phyloP scores from a whole-genome alignment of 1,284 basidiomycete species.

The Moesziomyces globuligerus region DNA sequence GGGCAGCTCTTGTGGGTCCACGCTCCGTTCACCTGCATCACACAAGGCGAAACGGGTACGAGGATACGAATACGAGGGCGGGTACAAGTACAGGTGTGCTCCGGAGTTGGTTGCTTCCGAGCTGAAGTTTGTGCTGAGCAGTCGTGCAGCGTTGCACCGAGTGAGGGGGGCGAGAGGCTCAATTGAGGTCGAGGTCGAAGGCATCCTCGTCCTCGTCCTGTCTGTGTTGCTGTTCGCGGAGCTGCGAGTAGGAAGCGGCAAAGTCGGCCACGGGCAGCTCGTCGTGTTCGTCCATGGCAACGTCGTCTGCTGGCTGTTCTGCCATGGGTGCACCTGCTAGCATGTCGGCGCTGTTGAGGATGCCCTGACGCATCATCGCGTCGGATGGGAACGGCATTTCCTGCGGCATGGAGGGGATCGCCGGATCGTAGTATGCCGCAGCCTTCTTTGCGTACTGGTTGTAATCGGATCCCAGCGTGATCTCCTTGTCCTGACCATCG shows the following conservation, averaged over 20 bases:
- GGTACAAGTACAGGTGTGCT: constrained; percentile 1
- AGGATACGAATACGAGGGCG: neutral
- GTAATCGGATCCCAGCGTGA: constrained; percentile 48
- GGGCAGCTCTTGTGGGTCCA: no score
- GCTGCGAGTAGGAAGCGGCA: constrained; percentile 27
- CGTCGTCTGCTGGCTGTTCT: constrained; percentile 17
- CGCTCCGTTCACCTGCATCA: no score
- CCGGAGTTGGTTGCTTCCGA: no score
- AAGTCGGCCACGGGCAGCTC: constrained; percentile 23
- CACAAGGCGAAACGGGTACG: neutral
- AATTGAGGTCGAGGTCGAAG: constrained; percentile 59
- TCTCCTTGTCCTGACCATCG: constrained; percentile 6
- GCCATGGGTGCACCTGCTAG: constrained; percentile 36
- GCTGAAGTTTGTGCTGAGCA: no score
- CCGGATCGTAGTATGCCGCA: constrained; percentile 57
- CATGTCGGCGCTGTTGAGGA: constrained; percentile 51
- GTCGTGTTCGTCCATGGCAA: constrained; percentile 18
- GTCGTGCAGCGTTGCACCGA: no score
- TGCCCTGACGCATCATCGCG: constrained; percentile 57
- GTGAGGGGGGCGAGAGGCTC: constrained; percentile 2
- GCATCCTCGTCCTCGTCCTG: constrained; percentile 56
- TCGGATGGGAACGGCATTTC: constrained; percentile 59
- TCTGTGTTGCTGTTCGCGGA: constrained; percentile 28
- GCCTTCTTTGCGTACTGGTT: constrained; percentile 51
- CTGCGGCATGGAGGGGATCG: constrained; percentile 56